Evolutionary conservation across 192 early-diverging fungal genomes (phyloP).

Genomic region (Backusella macrospora): DNA sequence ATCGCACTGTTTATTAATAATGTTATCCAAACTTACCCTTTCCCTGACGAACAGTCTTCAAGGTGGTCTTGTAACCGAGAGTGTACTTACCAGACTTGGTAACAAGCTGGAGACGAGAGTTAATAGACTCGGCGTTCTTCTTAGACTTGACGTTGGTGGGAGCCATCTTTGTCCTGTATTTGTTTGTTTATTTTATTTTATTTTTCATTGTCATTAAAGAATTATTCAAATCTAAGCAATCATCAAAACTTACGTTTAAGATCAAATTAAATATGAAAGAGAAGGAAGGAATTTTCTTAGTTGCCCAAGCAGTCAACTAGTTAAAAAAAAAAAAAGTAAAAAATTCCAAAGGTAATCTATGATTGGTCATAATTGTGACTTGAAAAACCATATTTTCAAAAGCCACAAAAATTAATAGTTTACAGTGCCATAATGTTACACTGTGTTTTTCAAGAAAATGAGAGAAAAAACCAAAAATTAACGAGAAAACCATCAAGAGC

Average conservation of each 20-base stretch:
- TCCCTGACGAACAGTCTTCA: slow-evolving; percentile 96
- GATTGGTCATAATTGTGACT: neutral
- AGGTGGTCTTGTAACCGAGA: slow-evolving; percentile 98
- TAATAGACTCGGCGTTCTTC: slow-evolving; percentile 93
- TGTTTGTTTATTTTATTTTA: neutral
- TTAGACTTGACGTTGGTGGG: slow-evolving; percentile 75
- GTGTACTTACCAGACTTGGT: slow-evolving; percentile 99
- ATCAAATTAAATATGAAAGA: slow-evolving; percentile 16
- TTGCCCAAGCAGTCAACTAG: neutral
- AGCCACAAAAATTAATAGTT: neutral
- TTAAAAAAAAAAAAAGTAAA: slow-evolving; percentile 1
- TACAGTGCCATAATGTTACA: too few species aligned
- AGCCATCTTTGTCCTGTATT: slow-evolving; percentile 10
- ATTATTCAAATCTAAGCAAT: neutral
- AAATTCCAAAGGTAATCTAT: neutral
- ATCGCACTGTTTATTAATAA: neutral
- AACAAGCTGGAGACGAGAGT: slow-evolving; percentile 96
- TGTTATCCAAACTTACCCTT: slow-evolving; percentile 67
- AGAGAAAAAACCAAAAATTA: too few species aligned
- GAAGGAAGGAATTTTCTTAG: slow-evolving; percentile 6
- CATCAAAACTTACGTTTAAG: neutral
- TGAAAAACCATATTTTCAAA: neutral
- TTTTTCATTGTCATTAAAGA: neutral
- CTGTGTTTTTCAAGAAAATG: too few species aligned
- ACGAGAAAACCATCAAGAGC: too few species aligned